A percentile compares a stretch with the other conserved stretches of the same genome.
Conservation (phyloP, 1,284 basidiomycete species). For the Pseudozyma thailandica region DNA sequence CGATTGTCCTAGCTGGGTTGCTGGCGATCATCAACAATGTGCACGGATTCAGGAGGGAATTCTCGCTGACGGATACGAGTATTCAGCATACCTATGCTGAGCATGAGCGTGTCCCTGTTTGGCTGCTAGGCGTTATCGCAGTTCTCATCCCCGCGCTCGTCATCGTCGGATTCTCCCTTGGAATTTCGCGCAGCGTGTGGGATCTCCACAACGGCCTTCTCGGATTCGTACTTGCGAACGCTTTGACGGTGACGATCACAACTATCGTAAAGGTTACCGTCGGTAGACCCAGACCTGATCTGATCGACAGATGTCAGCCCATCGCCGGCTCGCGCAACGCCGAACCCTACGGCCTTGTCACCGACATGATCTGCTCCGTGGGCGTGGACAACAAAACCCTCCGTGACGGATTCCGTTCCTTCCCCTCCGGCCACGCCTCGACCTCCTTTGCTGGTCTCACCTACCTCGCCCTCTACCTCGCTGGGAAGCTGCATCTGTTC, state of each 20-base stretch:
- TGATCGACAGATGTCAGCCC: constrained; percentile 80
- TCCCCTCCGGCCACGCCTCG: constrained; percentile 91
- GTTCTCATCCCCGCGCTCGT: constrained; percentile 70
- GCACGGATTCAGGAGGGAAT: constrained; percentile 79
- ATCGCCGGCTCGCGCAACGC: constrained; percentile 74
- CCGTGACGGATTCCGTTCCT: constrained; percentile 82
- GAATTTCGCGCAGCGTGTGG: constrained; percentile 83
- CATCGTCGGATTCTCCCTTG: constrained; percentile 75
- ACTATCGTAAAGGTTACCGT: constrained; percentile 83
- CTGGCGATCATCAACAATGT: constrained; percentile 77
- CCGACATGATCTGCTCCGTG: constrained; percentile 80
- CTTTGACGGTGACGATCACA: constrained; percentile 82
- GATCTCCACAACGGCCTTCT: constrained; percentile 85
- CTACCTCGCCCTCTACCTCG: constrained; percentile 82
- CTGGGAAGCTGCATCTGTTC: constrained; percentile 86
- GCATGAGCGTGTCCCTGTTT: constrained; percentile 84
- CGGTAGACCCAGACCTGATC: constrained; percentile 79
- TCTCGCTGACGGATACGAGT: constrained; percentile 71
- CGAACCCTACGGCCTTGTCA: constrained; percentile 76
- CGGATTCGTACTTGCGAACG: constrained; percentile 79
- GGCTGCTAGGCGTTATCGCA: constrained; percentile 63
- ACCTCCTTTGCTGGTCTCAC: constrained; percentile 92
- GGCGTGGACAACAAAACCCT: constrained; percentile 24
- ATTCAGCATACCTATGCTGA: constrained; percentile 77
- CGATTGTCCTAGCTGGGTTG: constrained; percentile 70